phyloP scores from a whole-genome alignment of 371 early-diverging fungal genomes.

The Paraphysoderma sedebokerense region DNA sequence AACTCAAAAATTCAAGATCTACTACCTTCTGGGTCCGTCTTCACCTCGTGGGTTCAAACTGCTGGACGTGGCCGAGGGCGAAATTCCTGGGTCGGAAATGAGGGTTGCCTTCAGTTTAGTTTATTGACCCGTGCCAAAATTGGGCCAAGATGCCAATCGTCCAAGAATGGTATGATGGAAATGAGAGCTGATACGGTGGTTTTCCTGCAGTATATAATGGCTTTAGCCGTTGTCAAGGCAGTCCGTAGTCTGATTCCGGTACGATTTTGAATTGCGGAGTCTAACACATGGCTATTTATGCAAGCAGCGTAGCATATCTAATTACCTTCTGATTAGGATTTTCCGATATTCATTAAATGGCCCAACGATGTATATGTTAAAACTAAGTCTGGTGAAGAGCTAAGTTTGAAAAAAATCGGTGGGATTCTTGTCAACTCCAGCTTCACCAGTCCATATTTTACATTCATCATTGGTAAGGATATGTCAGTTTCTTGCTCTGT shows the following conservation, averaged over 20 bases:
- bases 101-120: constrained; percentile 78
- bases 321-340: constrained; percentile 9
- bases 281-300: too few species aligned
- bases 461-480: constrained; percentile 48
- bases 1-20: constrained; percentile 41
- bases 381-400: constrained; percentile 3
- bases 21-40: constrained; percentile 58
- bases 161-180: constrained; percentile 5
- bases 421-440: constrained; percentile 73
- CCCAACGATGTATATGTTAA: constrained; percentile 85
- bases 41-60: constrained; percentile 57
- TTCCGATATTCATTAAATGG: constrained; percentile 83
- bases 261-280: constrained; percentile 18
- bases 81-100: constrained; percentile 85
- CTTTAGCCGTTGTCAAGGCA: constrained; percentile 64
- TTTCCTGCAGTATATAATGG: constrained; percentile 78
- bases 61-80: constrained; percentile 72
- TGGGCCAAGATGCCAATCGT: background rate
- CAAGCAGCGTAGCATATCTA: constrained; percentile 30
- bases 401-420: constrained; percentile 50
- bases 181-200: constrained; percentile 40
- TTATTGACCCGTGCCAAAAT: constrained; percentile 48
- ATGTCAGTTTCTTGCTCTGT: too few species aligned
- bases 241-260: constrained; percentile 21
- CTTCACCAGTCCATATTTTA: constrained; percentile 42